These are phyloP conservation scores for Paratinospora sagittata DNA, from an alignment of 164 flowering plant species.

Conservation along the genomic window DNA sequence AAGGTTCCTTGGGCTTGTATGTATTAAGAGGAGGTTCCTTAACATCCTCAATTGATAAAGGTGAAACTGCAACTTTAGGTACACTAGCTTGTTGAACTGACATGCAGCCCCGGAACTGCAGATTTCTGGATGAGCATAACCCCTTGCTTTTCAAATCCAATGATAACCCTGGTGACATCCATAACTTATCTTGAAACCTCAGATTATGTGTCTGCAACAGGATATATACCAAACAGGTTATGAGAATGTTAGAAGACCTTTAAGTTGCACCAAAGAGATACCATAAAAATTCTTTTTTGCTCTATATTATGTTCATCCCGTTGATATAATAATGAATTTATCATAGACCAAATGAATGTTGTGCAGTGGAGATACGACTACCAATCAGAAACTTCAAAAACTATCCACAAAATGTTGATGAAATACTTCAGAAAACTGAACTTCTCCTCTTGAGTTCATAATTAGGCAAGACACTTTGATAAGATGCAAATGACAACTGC, in stretches of 20 bases:
- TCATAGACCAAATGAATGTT: too few relatives aligned
- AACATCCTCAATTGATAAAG: conserved; percentile 72
- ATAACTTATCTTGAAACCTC: conserved; percentile 47
- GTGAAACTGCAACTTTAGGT: conserved; percentile 71
- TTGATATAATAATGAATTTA: too few relatives aligned
- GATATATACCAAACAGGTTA: not conserved
- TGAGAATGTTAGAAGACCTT: not conserved
- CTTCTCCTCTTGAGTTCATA: too few relatives aligned
- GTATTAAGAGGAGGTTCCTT: conserved; percentile 79
- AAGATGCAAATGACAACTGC: too few relatives aligned
- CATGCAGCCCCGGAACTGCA: conserved; percentile 42
- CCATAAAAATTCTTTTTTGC: not conserved
- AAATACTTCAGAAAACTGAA: too few relatives aligned
- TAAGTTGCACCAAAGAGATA: not conserved
- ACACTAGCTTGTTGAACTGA: conserved; percentile 70
- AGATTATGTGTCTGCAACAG: conserved; percentile 48
- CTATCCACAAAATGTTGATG: too few relatives aligned
- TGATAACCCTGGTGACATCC: conserved; percentile 27
- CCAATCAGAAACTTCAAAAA: too few relatives aligned
- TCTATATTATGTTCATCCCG: not conserved
- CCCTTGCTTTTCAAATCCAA: conserved; percentile 37
- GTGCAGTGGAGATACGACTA: too few relatives aligned
- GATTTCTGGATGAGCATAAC: conserved; percentile 18
- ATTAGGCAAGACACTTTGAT: too few relatives aligned
- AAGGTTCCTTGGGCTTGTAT: conserved; percentile 87